Evolutionary conservation across 768 basidiomycete genomes (phyloP).

Genomic region (Vararia minispora): DNA sequence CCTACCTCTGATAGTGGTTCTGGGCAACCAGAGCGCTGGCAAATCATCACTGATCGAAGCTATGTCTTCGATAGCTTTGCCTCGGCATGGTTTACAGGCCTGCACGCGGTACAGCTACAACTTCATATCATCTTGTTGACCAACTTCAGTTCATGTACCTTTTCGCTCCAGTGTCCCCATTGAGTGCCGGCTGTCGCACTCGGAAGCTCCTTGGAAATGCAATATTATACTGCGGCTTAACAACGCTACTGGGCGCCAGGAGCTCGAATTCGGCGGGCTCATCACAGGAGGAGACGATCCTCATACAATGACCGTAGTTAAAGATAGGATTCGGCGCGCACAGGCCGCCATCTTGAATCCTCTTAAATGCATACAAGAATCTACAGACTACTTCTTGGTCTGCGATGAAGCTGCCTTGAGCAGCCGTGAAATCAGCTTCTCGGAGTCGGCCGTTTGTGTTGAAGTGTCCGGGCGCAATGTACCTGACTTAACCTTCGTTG

Average conservation of each 20-base stretch:
- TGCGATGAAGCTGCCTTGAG: too few species aligned
- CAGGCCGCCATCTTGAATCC: conserved; percentile 10
- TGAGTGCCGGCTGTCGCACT: conserved; percentile 8
- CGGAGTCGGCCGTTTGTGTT: conserved; percentile 17
- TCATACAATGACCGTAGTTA: not conserved
- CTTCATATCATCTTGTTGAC: not conserved
- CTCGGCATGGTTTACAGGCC: conserved; percentile 16
- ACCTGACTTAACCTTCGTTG: conserved; percentile 20
- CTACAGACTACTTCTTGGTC: not conserved
- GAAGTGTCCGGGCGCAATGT: conserved; percentile 18
- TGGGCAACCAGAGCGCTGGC: conserved; percentile 22
- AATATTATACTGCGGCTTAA: conserved; percentile 3
- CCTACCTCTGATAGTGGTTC: conserved; percentile 19
- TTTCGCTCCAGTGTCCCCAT: conserved; percentile 10
- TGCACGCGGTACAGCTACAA: conserved; percentile 18
- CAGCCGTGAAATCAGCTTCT: conserved; percentile 12
- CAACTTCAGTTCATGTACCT: not conserved
- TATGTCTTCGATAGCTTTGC: conserved; percentile 17
- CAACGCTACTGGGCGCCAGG: not conserved
- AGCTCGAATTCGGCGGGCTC: too few species aligned
- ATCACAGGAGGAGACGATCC: too few species aligned
- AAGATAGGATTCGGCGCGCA: conserved; percentile 2
- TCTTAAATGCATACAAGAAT: conserved; percentile 4
- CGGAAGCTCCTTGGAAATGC: conserved; percentile 5
- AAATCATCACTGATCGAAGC: conserved; percentile 23